Evolutionary conservation across 495 filamentous ascomycete genomes (phyloP).

Genomic region (Tuber microsphaerosporum): DNA sequence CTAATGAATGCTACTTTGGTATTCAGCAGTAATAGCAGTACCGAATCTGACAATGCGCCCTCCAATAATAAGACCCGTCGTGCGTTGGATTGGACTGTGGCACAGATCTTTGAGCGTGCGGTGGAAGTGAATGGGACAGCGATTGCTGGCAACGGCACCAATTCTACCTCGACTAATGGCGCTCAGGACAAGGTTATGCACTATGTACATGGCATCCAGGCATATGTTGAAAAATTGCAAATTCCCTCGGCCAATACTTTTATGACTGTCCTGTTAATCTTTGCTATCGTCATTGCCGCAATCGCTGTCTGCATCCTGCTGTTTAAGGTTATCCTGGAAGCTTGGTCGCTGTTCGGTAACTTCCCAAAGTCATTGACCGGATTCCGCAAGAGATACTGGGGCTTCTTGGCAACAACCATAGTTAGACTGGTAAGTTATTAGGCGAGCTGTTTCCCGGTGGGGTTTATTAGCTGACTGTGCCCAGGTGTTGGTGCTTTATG

Average conservation of each 20-base stretch:
- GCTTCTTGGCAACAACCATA: slow-evolving; percentile 75
- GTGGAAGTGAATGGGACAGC: slow-evolving; percentile 32
- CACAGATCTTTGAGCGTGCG: slow-evolving; percentile 17
- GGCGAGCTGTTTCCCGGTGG: neutral
- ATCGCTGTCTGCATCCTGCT: slow-evolving; percentile 82
- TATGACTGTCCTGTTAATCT: slow-evolving; percentile 87
- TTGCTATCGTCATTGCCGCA: slow-evolving; percentile 74
- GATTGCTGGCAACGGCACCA: slow-evolving; percentile 38
- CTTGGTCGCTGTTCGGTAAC: slow-evolving; percentile 80
- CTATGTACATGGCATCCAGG: slow-evolving; percentile 62
- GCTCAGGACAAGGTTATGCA: slow-evolving; percentile 45
- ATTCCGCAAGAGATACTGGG: slow-evolving; percentile 96
- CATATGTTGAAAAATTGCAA: slow-evolving; percentile 65
- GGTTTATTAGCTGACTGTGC: neutral
- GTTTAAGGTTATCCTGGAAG: slow-evolving; percentile 84
- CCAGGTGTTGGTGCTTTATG: slow-evolving; percentile 79
- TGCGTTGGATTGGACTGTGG: slow-evolving; percentile 30
- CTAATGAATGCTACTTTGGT: slow-evolving; percentile 66
- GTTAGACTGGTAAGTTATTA: slow-evolving; percentile 56
- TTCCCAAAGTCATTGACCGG: slow-evolving; percentile 73
- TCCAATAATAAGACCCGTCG: slow-evolving; percentile 18
- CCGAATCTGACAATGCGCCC: slow-evolving; percentile 32
- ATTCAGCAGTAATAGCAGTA: slow-evolving; percentile 47
- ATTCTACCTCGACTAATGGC: slow-evolving; percentile 24
- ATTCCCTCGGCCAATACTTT: slow-evolving; percentile 89